phyloP scores from a whole-genome alignment of 331 rosid genomes.

The Phaseolus coccineus region DNA sequence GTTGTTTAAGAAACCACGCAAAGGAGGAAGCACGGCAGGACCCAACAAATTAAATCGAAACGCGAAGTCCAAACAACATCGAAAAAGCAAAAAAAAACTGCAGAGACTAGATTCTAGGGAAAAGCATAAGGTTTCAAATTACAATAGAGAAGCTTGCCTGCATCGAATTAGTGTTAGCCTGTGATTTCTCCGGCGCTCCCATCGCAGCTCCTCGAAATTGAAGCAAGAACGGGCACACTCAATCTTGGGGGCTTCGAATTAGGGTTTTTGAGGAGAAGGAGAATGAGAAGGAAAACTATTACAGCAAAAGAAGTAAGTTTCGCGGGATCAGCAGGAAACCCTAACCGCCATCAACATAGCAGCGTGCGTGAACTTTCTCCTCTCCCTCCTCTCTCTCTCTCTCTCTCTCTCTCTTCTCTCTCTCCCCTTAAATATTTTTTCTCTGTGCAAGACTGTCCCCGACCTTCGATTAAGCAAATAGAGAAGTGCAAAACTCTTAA shows the following conservation, averaged over 20 bases:
- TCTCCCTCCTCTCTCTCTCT: slow-evolving; percentile 40
- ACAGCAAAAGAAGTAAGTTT: slow-evolving; percentile 48
- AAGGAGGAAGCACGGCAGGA: slow-evolving; percentile 22
- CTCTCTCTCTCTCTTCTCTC: slow-evolving; percentile 13
- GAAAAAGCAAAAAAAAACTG: slow-evolving; percentile 29
- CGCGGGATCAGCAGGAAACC: slow-evolving; percentile 69
- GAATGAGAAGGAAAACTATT: slow-evolving; percentile 42
- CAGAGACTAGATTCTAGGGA: slow-evolving; percentile 45
- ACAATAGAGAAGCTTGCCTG: slow-evolving; percentile 62
- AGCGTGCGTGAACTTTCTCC: slow-evolving; percentile 48
- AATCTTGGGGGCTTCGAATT: slow-evolving; percentile 50
- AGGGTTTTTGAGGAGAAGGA: slow-evolving; percentile 65
- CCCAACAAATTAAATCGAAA: slow-evolving; percentile 36
- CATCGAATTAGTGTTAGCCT: slow-evolving; percentile 74
- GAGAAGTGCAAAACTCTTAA: slow-evolving; percentile 40
- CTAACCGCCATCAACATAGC: slow-evolving; percentile 73
- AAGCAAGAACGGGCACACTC: slow-evolving; percentile 44
- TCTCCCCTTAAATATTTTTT: slow-evolving; percentile 43
- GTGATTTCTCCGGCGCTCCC: slow-evolving; percentile 91
- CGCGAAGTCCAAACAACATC: slow-evolving; percentile 41
- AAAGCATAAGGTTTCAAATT: slow-evolving; percentile 45
- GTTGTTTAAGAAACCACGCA: background rate
- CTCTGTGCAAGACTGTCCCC: slow-evolving; percentile 49
- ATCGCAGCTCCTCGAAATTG: slow-evolving; percentile 57
- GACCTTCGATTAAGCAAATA: slow-evolving; percentile 50